Base-by-base conservation (phyloP, 2,329 filamentous ascomycete genomes). In the Colletotrichum orchidophilum region DNA sequence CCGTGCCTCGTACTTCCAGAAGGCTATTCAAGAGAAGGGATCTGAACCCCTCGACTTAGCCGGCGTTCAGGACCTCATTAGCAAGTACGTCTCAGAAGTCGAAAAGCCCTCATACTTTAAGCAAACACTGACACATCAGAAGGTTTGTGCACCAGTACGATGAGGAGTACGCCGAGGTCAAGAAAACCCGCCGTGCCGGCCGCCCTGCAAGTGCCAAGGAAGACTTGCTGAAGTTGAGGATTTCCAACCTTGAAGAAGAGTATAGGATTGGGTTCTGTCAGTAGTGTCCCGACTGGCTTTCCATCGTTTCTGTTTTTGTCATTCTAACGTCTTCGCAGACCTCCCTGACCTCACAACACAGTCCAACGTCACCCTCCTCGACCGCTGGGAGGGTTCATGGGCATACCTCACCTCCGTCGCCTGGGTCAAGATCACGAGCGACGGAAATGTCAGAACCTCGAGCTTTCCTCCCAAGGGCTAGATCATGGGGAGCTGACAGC, bases 371-470 rank as follows among this genome's bases (percentile, higher is more conserved):
- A 82, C 86, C 68, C 87, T 88, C 74, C 81, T 98, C 50, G 87
- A 90, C 73, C 85, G 87, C 26, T 98, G 95, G 94, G 93, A 94
- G 74, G 93, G 93, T 4, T 89, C 93, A 29, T 98, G 96, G 96
- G 87, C 93, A 9, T 92, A 92, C 76, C 86, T 98, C 73, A 90
- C 91, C 39, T 92, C 88, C 9, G 80, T 98, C 75, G 90, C 91
- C 71, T 98, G 95, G 87, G 86, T 94, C 72, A 91, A 94, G 72
- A 85, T 98, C 66, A 88, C 88, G 5, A 90, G 87, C 67, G 85
- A 88, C 33, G 94, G 94, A 4, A 83, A 81, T 13, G 87, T 91
- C 73, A 88, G 90, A 76, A 83, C 90, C n/a, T 92, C 93, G 27
- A 92, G 86, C 72, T 97, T 97, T 78, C 96, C 95, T 24, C 94